Percentiles rank a stretch among this genome's conserved stretches.
Conservation (phyloP, 768 basidiomycete species). For the Trametes sanguinea region DNA sequence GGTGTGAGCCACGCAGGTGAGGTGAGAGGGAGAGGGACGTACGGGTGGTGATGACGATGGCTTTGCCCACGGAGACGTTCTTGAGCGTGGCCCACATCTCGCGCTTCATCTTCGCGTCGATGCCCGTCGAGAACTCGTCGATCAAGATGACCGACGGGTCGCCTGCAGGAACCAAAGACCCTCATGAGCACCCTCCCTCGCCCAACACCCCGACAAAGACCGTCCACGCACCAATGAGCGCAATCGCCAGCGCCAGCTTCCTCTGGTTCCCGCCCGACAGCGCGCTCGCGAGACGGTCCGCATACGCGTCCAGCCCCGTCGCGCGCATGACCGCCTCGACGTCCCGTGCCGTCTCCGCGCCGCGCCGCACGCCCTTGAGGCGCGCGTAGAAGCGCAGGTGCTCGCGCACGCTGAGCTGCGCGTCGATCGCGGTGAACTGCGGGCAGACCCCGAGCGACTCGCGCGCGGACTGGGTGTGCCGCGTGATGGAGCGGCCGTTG, state of each 20-base stretch:
- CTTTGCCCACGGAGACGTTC: conserved; percentile 65
- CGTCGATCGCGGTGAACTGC: conserved; percentile 82
- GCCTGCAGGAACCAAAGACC: conserved; percentile 38
- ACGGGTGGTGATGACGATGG: conserved; percentile 74
- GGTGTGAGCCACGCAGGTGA: too few species aligned
- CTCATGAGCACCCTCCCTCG: neutral
- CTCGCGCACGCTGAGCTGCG: conserved; percentile 75
- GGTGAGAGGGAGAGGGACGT: conserved; percentile 25
- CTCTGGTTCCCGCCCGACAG: conserved; percentile 81
- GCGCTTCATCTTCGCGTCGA: conserved; percentile 81
- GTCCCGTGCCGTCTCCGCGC: conserved; percentile 51
- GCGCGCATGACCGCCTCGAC: conserved; percentile 59
- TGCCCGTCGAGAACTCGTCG: conserved; percentile 82
- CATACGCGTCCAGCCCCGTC: conserved; percentile 59
- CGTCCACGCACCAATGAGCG: conserved; percentile 56
- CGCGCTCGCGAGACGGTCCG: conserved; percentile 70
- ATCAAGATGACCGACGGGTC: conserved; percentile 79
- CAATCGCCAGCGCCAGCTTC: conserved; percentile 76
- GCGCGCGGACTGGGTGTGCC: conserved; percentile 61
- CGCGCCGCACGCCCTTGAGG: conserved; percentile 65
- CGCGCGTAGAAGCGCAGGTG: conserved; percentile 73
- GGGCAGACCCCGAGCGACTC: conserved; percentile 79
- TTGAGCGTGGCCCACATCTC: conserved; percentile 81
- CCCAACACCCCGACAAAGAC: neutral
- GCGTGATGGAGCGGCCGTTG: conserved; percentile 63